Percentiles rank a stretch among this genome's conserved stretches.
Conservation (phyloP, 441 rosid species). For the Manihot esculenta region DNA sequence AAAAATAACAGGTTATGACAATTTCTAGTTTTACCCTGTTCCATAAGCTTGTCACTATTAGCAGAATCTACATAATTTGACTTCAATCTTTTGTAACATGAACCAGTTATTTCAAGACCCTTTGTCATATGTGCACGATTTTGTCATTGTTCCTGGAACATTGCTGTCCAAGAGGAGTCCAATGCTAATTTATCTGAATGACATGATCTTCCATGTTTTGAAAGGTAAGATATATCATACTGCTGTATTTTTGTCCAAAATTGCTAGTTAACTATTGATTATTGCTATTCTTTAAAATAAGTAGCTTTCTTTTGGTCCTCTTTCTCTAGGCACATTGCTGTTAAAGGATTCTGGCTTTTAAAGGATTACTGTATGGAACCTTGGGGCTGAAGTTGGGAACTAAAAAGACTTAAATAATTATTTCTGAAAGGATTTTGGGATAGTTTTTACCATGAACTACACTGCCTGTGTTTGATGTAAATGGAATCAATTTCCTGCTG, state of each 20-base stretch:
- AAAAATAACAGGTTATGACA: too few species aligned
- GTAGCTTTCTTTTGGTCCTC: not conserved
- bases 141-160: conserved; percentile 69
- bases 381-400: not conserved
- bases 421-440: not conserved
- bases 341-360: not conserved
- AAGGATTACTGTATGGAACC: not conserved
- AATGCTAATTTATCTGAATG: conserved; percentile 59
- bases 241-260: not conserved
- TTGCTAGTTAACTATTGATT: not conserved
- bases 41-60: not conserved
- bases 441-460: not conserved
- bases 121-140: conserved; percentile 50
- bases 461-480: not conserved
- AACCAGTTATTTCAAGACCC: conserved; percentile 83
- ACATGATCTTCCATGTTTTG: conserved; percentile 62
- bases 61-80: conserved; percentile 10
- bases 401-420: not conserved
- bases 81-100: conserved; percentile 18
- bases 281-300: not conserved
- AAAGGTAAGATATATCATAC: conserved; percentile 45
- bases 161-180: conserved; percentile 74
- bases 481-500: not conserved
- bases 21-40: too few species aligned
- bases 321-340: not conserved